These are phyloP conservation scores for Amylocystis lapponica DNA, from an alignment of 768 basidiomycete species.

Conservation along the genomic window DNA sequence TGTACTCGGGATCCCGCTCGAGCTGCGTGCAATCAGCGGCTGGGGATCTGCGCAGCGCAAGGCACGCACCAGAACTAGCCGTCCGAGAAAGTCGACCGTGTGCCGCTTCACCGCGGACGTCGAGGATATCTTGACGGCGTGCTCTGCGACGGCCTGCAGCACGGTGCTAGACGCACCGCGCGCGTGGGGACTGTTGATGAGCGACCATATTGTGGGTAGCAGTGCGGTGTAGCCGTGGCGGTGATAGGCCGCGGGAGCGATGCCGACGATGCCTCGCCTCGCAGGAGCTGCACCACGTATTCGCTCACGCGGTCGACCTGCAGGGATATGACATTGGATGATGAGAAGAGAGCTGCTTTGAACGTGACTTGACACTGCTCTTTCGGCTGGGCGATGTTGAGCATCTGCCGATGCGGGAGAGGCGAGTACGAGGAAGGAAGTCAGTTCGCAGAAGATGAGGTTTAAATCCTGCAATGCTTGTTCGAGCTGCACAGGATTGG, in stretches of 20 bases:
- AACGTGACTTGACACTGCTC: neutral
- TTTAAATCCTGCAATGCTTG: slow-evolving; percentile 67
- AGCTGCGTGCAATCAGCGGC: slow-evolving; percentile 44
- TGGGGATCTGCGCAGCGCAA: neutral
- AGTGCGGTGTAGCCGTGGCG: slow-evolving; percentile 55
- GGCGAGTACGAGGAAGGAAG: slow-evolving; percentile 51
- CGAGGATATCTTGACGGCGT: slow-evolving; percentile 54
- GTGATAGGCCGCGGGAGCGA: slow-evolving; percentile 45
- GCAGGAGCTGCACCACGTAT: slow-evolving; percentile 56
- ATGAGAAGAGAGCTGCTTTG: neutral
- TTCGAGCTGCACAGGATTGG: slow-evolving; percentile 42
- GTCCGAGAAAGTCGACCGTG: slow-evolving; percentile 71
- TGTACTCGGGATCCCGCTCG: slow-evolving; percentile 48
- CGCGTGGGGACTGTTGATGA: slow-evolving; percentile 38
- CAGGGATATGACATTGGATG: slow-evolving; percentile 5
- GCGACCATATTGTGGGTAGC: slow-evolving; percentile 74
- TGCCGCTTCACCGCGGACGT: slow-evolving; percentile 58
- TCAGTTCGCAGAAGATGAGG: slow-evolving; percentile 72
- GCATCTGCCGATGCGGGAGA: slow-evolving; percentile 2
- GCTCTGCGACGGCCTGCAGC: slow-evolving; percentile 54
- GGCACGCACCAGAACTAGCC: slow-evolving; percentile 58
- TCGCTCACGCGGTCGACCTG: slow-evolving; percentile 50
- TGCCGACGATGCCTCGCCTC: slow-evolving; percentile 34
- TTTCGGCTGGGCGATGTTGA: slow-evolving; percentile 1
- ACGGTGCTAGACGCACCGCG: slow-evolving; percentile 26